phyloP scores from a whole-genome alignment of 2,329 filamentous ascomycete species.

The Furcasterigmium furcatum region DNA sequence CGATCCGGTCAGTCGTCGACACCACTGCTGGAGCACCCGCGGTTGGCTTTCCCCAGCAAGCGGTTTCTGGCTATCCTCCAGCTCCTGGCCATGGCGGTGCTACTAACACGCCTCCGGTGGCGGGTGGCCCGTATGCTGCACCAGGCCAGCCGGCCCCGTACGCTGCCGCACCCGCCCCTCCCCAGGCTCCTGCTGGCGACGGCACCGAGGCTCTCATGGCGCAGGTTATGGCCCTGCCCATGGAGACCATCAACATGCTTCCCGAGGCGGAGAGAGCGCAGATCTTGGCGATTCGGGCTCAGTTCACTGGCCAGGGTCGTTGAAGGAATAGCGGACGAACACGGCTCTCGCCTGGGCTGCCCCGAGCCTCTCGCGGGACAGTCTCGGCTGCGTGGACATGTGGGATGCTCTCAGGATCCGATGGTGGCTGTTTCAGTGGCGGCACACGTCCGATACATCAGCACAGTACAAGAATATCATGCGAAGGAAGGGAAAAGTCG shows the following conservation, averaged over 20 bases:
- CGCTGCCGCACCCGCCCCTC: conserved; percentile 22
- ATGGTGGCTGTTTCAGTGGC: no score
- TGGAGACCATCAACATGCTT: conserved; percentile 75
- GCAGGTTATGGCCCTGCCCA: conserved; percentile 77
- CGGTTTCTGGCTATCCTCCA: conserved; percentile 27
- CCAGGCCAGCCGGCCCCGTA: conserved; percentile 35
- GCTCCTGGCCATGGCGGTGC: conserved; percentile 21
- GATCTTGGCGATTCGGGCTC: conserved; percentile 72
- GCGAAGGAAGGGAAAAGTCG: no score
- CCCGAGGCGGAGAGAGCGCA: conserved; percentile 74
- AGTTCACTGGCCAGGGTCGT: conserved; percentile 44
- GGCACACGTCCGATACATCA: no score
- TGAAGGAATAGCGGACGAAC: conserved; percentile 3
- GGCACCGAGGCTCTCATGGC: conserved; percentile 73
- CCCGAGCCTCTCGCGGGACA: no score
- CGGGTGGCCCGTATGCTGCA: conserved; percentile 40
- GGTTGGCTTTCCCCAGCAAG: conserved; percentile 15
- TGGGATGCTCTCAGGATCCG: no score
- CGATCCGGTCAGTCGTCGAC: conserved; percentile 79
- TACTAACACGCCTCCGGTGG: conserved; percentile 46
- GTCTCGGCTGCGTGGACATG: no score
- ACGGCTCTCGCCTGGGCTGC: no score
- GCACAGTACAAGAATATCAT: no score
- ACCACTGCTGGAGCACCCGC: conserved; percentile 5
- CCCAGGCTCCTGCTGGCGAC: conserved; percentile 35